Base-by-base conservation (phyloP, 1,139 yeast species). In the Protomyces pachydermus region DNA sequence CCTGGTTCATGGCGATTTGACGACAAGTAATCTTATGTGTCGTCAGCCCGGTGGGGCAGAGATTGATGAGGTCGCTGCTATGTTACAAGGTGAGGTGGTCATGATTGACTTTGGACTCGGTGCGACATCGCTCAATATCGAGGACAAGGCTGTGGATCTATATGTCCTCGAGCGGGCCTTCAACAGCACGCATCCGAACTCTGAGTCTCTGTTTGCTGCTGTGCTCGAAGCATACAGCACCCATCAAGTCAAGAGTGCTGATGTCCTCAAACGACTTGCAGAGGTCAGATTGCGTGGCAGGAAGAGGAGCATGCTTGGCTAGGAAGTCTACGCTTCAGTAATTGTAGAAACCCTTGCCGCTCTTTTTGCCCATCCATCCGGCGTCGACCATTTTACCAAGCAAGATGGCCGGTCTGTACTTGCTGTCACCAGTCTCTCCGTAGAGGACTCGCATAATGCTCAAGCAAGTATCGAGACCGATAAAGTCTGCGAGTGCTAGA, bases 61-160 rank as follows among this genome's bases (percentile, higher is more conserved):
- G 14, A 16, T 14, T 12, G 54, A 50, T 3, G 16, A 50, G 12
- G 12, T 32, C 3, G 61, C 50, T 20, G 35, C 53, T n/a, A 61
- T 55, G 12, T 55, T 70, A 69, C 32, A 60, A 61, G 14, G 61
- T 65, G 23, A 66, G 57, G 55, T 96, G 0, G 82, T 80, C 52
- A 76, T 93, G 71, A 95, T 95, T 66, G 99, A 95, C 72, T 93
- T 95, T 76, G 99, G 99, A 0, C 80, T 95, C 20, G 84, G 88
- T 4, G 84, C 91, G n/a, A 85, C 85, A 65, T 85, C 96, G 0
- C 82, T 83, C 0, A 73, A 90, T 68, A 82, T 88, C 0, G 98
- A 95, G 71, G 98, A 93, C 73, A 91, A 90, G 74, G 98, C 98
- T 1, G 98, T 95, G 16, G 99, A 95, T 74, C 75, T 95, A 66